These are phyloP conservation scores for Coffea humblotiana DNA, from an alignment of 305 asterid species.

Conservation along the genomic window DNA sequence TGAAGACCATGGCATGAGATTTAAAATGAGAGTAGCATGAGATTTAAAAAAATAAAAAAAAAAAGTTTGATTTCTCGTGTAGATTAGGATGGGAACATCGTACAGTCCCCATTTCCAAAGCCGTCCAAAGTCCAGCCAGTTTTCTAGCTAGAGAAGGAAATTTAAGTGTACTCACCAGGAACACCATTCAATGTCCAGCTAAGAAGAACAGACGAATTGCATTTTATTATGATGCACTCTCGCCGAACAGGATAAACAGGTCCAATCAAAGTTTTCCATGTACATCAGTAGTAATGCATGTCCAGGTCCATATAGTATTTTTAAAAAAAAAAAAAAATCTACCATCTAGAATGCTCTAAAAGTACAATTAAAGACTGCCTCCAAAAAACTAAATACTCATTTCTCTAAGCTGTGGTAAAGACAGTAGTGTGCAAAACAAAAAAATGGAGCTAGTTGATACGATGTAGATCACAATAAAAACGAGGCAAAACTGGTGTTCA, in stretches of 20 bases:
- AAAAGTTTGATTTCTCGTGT: no score
- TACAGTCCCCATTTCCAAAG: no score
- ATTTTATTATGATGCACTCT: not conserved
- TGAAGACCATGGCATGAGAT: not conserved
- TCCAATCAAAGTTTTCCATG: not conserved
- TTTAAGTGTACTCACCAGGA: no score
- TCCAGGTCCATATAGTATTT: not conserved
- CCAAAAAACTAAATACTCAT: not conserved
- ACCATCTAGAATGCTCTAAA: not conserved
- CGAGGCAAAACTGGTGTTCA: conserved; percentile 25
- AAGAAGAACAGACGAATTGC: not conserved
- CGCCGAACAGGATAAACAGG: not conserved
- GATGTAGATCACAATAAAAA: conserved; percentile 16
- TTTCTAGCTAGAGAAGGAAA: no score
- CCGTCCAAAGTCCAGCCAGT: no score
- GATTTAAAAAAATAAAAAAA: no score
- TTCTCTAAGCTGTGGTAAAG: not conserved
- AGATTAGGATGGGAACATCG: no score
- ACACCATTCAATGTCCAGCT: no score
- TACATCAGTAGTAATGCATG: not conserved
- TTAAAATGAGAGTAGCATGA: no score
- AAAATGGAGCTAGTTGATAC: not conserved
- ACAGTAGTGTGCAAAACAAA: not conserved
- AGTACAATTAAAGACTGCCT: not conserved
- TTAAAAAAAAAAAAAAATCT: not conserved